Evolutionary conservation across 257 asterid species (phyloP), one percentile per base, ranked within the genome.

Genomic region (Solanum peruvianum): DNA sequence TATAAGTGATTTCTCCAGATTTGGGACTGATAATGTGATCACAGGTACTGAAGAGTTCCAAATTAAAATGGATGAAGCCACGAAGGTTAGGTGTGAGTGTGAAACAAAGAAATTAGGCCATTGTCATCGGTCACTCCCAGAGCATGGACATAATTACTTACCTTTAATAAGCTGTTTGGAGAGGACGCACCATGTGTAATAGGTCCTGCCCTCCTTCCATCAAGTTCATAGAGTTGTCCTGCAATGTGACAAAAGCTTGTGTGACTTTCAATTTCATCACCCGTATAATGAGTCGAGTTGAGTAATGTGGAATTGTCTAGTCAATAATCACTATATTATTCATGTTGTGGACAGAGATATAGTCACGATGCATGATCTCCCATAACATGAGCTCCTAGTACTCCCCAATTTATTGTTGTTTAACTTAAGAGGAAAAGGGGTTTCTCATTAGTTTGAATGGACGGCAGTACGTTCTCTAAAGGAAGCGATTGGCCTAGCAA

Each of bases 181-280:
- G 98, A 92, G 80, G 99, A 94, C 86, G 97, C 86, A 27, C 99
- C 98, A 16, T 94, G 99, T 62, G 94, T 89, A 85, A 97, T 91
- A 78, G 99, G 97, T 82, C 94, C 98, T 0, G 96, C 92, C 91
- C 88, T 94, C 93, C 98, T 90, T 88, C 99, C 99, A 69, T 95
- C 99, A 75, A 97, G 98, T 94, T 97, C 99, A 62, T 90, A 95
- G 29, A 97, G 94, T 89, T 93, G 89, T 39, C 98, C 99, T 97
- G 91, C 88, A 62, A 62, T 16, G 42, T 15, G 25, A 3, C 67
- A 10, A 56, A 11, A 37, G 35, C 14, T 23, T 67, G 21, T 64
- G 16, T 69, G 25, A 66, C 76, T 56, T 86, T n/a, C 67, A 9
- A 29, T n/a, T 13, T 35, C 56, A 27, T 86, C 84, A 47, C 21